phyloP scores from a whole-genome alignment of 768 basidiomycete genomes.

The Hygrophorus pudorinus region DNA sequence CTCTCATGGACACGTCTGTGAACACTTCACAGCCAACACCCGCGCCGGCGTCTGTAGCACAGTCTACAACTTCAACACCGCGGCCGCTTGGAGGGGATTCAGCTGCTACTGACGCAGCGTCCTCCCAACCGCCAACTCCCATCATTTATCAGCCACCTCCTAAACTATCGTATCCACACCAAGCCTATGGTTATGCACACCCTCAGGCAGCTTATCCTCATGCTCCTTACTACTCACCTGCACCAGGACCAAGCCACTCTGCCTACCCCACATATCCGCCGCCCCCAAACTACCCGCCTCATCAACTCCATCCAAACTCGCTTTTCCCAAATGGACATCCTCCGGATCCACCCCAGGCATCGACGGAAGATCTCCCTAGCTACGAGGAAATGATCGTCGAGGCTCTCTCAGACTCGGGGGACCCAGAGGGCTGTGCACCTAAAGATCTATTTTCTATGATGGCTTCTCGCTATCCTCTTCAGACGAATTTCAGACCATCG shows the following conservation, averaged over 20 bases:
- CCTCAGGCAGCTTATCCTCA: constrained; percentile 53
- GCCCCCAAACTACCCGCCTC: constrained; percentile 9
- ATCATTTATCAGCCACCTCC: constrained; percentile 14
- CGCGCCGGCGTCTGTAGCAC: too few species aligned
- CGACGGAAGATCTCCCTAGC: constrained; percentile 57
- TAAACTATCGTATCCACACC: constrained; percentile 49
- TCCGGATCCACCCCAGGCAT: constrained; percentile 11
- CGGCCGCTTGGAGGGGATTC: too few species aligned
- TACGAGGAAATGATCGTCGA: constrained; percentile 92
- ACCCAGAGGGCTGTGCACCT: constrained; percentile 73
- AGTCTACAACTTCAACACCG: too few species aligned
- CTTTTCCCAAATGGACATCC: constrained; percentile 8
- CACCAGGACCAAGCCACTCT: constrained; percentile 19
- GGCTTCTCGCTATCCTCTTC: constrained; percentile 70
- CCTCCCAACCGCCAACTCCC: not conserved
- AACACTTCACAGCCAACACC: too few species aligned
- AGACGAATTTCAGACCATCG: constrained; percentile 83
- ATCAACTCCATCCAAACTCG: constrained; percentile 12
- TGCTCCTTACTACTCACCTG: constrained; percentile 51
- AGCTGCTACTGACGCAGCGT: too few species aligned
- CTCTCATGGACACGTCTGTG: too few species aligned
- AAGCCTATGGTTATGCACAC: constrained; percentile 32
- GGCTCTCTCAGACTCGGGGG: constrained; percentile 54
- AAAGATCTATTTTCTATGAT: constrained; percentile 81
- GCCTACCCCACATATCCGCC: constrained; percentile 26